These are phyloP conservation scores for Malbranchea zuffiana DNA, from an alignment of 2,329 filamentous ascomycete species.

Conservation along the genomic window DNA sequence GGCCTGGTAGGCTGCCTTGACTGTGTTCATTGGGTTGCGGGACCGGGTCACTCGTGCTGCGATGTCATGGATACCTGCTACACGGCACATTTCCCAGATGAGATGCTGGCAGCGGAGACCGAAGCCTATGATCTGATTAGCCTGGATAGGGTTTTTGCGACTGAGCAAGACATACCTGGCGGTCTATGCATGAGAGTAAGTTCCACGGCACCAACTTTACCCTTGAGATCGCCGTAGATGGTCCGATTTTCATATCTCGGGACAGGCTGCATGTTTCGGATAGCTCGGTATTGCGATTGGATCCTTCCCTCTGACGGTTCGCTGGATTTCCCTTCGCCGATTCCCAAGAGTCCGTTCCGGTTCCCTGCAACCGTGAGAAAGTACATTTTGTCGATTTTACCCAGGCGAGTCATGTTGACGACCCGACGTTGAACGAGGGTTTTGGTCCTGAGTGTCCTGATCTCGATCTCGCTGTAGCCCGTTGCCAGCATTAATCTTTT, in stretches of 20 bases:
- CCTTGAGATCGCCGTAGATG: slow-evolving; percentile 72
- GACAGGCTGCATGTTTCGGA: slow-evolving; percentile 88
- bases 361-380: slow-evolving; percentile 77
- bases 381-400: slow-evolving; percentile 73
- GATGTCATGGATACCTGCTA: slow-evolving; percentile 76
- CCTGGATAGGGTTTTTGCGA: not conserved
- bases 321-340: slow-evolving; percentile 81
- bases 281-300: slow-evolving; percentile 70
- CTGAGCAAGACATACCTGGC: slow-evolving; percentile 55
- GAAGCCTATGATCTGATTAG: slow-evolving; percentile 53
- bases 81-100: slow-evolving; percentile 89
- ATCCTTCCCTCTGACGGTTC: slow-evolving; percentile 56
- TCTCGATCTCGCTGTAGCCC: slow-evolving; percentile 40
- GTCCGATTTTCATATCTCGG: slow-evolving; percentile 84
- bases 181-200: slow-evolving; percentile 72
- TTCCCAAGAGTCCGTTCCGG: slow-evolving; percentile 68
- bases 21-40: slow-evolving; percentile 93
- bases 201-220: slow-evolving; percentile 79
- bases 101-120: slow-evolving; percentile 82
- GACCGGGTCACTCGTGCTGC: slow-evolving; percentile 72
- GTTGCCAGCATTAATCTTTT: slow-evolving; percentile 47
- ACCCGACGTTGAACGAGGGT: slow-evolving; percentile 63
- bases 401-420: slow-evolving; percentile 87
- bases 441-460: slow-evolving; percentile 53
- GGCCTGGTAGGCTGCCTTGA: slow-evolving; percentile 81